Percentiles rank a stretch among this genome's conserved stretches.
These are phyloP conservation scores for Paxillus involutus DNA, from an alignment of 768 basidiomycete species.

Conservation along the genomic window DNA sequence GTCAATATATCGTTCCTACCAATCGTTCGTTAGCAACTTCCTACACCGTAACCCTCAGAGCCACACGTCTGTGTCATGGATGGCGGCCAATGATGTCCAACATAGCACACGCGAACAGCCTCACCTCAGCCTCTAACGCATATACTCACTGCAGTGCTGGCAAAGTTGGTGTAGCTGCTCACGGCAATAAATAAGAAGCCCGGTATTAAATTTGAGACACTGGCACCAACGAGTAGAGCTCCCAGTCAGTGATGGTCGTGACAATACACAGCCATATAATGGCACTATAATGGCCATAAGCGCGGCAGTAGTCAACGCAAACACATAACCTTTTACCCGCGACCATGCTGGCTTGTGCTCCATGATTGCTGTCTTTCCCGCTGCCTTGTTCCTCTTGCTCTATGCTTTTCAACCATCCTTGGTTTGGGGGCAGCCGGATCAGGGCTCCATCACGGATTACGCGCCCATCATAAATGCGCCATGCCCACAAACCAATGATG, in stretches of 20 bases:
- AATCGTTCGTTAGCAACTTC: no score
- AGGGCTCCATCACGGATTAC: slow-evolving; percentile 42
- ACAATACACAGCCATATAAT: neutral
- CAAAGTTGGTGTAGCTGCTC: no score
- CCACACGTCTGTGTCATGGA: no score
- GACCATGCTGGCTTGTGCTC: slow-evolving; percentile 5
- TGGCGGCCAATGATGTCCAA: no score
- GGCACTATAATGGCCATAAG: no score
- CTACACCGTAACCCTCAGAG: no score
- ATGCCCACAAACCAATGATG: slow-evolving; percentile 44
- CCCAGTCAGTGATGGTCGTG: neutral
- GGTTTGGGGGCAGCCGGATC: slow-evolving; percentile 14
- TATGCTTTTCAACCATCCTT: neutral
- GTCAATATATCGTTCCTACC: no score
- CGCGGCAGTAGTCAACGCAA: neutral
- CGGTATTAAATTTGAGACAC: no score
- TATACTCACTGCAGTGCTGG: no score
- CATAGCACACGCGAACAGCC: no score
- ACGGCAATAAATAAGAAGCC: no score
- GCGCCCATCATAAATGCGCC: slow-evolving; percentile 48
- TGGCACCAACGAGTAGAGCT: neutral
- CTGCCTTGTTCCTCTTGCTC: neutral
- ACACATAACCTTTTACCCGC: neutral
- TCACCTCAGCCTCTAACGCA: no score
- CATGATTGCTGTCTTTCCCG: slow-evolving; percentile 3